A percentile compares a stretch with the other conserved stretches of the same genome.
phyloP scores from a whole-genome alignment of 2,329 filamentous ascomycete genomes.

The Dactylellina leptospora region DNA sequence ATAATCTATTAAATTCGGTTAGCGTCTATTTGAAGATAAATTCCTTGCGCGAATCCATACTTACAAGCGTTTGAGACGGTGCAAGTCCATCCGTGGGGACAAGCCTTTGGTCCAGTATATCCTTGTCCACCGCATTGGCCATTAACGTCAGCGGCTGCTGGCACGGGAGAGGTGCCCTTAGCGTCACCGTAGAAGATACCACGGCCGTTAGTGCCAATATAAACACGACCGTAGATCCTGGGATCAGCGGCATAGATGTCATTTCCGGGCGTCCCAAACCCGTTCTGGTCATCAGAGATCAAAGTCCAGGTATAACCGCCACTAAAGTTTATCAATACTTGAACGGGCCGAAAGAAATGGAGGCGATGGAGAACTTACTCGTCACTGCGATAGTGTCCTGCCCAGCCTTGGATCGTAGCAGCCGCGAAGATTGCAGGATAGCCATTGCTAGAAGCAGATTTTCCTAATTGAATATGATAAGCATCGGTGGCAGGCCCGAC shows the following conservation, averaged over 20 bases:
- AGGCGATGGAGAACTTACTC: conserved; percentile 27
- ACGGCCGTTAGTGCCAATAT: conserved; percentile 55
- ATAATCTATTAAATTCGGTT: conserved; percentile 28
- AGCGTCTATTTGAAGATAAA: not conserved
- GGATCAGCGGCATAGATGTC: conserved; percentile 53
- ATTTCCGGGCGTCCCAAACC: conserved; percentile 54
- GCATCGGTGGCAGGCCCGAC: conserved; percentile 55
- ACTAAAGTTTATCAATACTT: conserved; percentile 1
- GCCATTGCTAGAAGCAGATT: conserved; percentile 45
- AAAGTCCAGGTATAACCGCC: conserved; percentile 53
- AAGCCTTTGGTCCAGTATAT: conserved; percentile 32
- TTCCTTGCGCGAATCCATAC: not conserved
- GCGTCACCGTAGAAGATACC: conserved; percentile 55
- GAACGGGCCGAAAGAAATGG: not conserved
- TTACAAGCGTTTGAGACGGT: conserved; percentile 42
- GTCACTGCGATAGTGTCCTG: conserved; percentile 54
- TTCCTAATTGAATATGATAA: conserved; percentile 54
- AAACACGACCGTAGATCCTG: conserved; percentile 54
- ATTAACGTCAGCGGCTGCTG: conserved; percentile 34
- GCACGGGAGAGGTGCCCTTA: conserved; percentile 28
- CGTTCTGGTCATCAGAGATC: conserved; percentile 54
- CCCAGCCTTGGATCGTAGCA: conserved; percentile 53
- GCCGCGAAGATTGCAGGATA: conserved; percentile 55
- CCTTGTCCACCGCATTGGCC: conserved; percentile 49
- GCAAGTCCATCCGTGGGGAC: conserved; percentile 42